phyloP scores from a whole-genome alignment of 192 early-diverging fungal species.

The Obelidium mucronatum region DNA sequence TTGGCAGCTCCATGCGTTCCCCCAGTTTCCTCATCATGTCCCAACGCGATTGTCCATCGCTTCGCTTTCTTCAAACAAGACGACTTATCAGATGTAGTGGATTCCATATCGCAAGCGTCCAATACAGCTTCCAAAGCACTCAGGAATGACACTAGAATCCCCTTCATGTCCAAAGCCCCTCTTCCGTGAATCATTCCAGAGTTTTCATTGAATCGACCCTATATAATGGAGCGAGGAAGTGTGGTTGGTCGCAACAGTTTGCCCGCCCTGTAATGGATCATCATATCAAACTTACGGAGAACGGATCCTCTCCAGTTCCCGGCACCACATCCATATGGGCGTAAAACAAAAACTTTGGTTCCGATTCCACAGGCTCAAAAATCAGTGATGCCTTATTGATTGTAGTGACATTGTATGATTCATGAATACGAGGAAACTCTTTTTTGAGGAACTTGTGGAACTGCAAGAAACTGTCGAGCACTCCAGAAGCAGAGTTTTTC shows the following conservation, averaged over 20 bases:
- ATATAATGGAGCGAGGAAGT: too few species aligned
- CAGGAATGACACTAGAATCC: not conserved
- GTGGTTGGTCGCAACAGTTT: too few species aligned
- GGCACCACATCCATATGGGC: constrained; percentile 11
- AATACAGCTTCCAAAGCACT: not conserved
- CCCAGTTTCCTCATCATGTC: not conserved
- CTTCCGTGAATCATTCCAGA: not conserved
- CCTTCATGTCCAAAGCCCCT: not conserved
- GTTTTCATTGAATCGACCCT: not conserved
- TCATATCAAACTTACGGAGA: not conserved
- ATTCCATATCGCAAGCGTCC: not conserved
- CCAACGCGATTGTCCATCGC: constrained; percentile 1
- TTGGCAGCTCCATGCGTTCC: not conserved
- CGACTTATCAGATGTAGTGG: not conserved
- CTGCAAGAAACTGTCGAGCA: not conserved
- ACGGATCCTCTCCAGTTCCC: not conserved
- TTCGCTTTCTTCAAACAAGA: not conserved
- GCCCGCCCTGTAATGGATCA: too few species aligned
- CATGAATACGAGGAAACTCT: not conserved
- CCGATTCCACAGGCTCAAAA: not conserved
- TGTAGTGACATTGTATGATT: not conserved
- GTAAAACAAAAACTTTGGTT: not conserved
- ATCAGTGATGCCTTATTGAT: not conserved
- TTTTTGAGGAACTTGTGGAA: not conserved
- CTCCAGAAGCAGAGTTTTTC: not conserved